A percentile compares a stretch with the other conserved stretches of the same genome.
Evolutionary conservation across 768 basidiomycete species (phyloP).

Genomic region (Galerina sulciceps): DNA sequence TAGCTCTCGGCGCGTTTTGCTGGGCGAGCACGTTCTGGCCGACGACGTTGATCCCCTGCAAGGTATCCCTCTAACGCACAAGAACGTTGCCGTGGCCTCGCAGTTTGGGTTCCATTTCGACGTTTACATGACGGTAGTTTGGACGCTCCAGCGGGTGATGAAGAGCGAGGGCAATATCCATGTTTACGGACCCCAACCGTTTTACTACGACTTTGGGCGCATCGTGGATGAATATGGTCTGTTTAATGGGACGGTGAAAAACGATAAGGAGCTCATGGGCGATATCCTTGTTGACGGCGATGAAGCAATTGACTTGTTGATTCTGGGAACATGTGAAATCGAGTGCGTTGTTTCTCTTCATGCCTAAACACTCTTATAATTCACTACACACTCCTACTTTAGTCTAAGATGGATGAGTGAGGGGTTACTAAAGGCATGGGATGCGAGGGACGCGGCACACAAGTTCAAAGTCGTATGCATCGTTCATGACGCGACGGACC

Average conservation of each 20-base stretch:
- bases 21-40: not conserved
- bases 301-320: constrained; percentile 2
- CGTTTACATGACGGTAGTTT: constrained; percentile 9
- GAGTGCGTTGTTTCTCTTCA: not conserved
- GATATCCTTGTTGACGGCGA: not conserved
- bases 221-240: constrained; percentile 1
- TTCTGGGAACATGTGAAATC: constrained; percentile 10
- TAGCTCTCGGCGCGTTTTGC: not conserved
- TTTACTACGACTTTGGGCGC: not conserved
- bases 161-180: not conserved
- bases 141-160: constrained; percentile 8
- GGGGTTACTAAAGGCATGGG: not conserved
- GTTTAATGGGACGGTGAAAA: not conserved
- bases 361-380: not conserved
- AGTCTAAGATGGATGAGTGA: constrained; percentile 3
- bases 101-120: constrained; percentile 7
- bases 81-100: constrained; percentile 5
- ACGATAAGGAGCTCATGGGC: not conserved
- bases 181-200: not conserved
- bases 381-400: not conserved
- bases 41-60: not conserved
- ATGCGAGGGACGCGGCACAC: not conserved
- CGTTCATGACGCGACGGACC: constrained; percentile 4
- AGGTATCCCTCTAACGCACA: not conserved
- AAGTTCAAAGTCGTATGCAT: constrained; percentile 10